Base-by-base conservation (phyloP, 768 basidiomycete genomes). In the Phanerodontia chrysosporium region DNA sequence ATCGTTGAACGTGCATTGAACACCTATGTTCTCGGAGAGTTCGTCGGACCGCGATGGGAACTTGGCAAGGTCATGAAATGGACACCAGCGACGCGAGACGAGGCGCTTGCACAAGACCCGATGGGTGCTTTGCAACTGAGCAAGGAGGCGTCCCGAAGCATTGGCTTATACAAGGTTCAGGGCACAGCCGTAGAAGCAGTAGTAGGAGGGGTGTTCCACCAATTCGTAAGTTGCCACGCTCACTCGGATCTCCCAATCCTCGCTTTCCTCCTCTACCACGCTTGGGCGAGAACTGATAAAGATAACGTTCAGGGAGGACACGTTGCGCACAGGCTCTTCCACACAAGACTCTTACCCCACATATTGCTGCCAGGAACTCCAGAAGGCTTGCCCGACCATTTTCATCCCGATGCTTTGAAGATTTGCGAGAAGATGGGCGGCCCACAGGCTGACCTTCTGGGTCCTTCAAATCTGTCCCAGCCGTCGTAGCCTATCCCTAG, bases 121-220 rank as follows among this genome's bases (percentile, higher is more conserved):
- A 49, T 16, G 18, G 24, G 42, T 22, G 21, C 58, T 8, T 13
- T 42, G 25, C 58, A 39, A 25, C 32, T 62, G 39, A 58, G 57
- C 16, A 44, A 42, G 6, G 62, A 51, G n/a, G 55, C 29, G 9
- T 49, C 62, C 30, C 48, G 57, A 45, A 77, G 80, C 42, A 81
- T 87, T 1, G 91, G 90, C 1, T 68, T 92, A 55, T 86, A 86
- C 65, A 92, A 92, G 65, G 84, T 92, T 21, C 82, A 86, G 66
- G 91, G 91, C 1, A 85, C 89, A 58, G 79, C 85, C 0, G 88
- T 92, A 4, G 84, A 87, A 64, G 91, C 88, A 2, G 76, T 91
- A 16, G 71, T 92, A 29, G 91, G 91, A 24, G 89, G 85, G 6
- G 80, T 92, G 13, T 90, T 84, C 66, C 83, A 87, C 65, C 89